phyloP scores from a whole-genome alignment of 2,329 filamentous ascomycete genomes.

The Aspergillus flavus region DNA sequence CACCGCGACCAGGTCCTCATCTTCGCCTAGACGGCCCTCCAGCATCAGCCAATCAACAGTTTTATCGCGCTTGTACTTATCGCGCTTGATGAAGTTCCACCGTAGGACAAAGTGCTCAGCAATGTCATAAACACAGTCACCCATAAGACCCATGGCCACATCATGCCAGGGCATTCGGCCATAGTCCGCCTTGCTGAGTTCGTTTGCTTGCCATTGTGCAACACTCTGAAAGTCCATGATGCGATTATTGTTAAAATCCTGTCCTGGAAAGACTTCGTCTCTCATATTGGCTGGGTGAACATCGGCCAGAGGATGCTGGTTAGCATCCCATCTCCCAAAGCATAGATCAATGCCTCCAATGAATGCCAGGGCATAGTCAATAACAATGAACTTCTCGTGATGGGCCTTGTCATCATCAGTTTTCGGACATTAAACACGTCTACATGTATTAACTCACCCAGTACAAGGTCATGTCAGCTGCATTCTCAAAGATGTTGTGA shows the following conservation, averaged over 20 bases:
- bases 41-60: conserved; percentile 83
- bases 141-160: conserved; percentile 87
- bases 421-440: background rate
- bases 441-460: conserved; percentile 55
- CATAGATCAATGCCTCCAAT: conserved; percentile 94
- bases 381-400: conserved; percentile 95
- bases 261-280: conserved; percentile 88
- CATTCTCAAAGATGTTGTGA: conserved; percentile 92
- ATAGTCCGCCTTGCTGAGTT: conserved; percentile 85
- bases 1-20: conserved; percentile 85
- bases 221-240: conserved; percentile 95
- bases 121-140: conserved; percentile 88
- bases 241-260: conserved; percentile 97
- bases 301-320: conserved; percentile 83
- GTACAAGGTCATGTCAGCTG: conserved; percentile 94
- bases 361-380: conserved; percentile 88
- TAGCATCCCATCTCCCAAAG: conserved; percentile 90
- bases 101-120: conserved; percentile 92
- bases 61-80: conserved; percentile 92
- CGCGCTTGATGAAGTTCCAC: conserved; percentile 96
- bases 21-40: conserved; percentile 71
- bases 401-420: conserved; percentile 61
- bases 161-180: conserved; percentile 99
- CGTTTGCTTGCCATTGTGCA: conserved; percentile 88
- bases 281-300: conserved; percentile 80